phyloP scores from a whole-genome alignment of 495 filamentous ascomycete species.

The Penicillium canescens region DNA sequence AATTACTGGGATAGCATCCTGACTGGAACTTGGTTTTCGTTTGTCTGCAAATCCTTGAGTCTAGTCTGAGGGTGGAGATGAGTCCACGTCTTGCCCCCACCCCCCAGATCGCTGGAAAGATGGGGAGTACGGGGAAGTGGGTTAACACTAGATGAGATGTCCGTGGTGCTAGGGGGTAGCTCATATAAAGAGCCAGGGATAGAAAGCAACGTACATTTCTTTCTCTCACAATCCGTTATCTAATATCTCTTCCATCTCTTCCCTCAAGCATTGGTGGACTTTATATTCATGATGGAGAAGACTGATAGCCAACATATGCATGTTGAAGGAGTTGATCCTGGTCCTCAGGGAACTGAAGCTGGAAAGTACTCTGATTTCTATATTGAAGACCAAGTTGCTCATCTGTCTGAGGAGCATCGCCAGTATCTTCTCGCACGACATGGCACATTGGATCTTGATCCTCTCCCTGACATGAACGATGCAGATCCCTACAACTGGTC shows the following conservation, averaged over 20 bases:
- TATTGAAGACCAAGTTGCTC: conserved; percentile 20
- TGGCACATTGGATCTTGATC: conserved; percentile 52
- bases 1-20: too few relatives aligned
- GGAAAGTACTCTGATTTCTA: conserved; percentile 19
- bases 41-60: not conserved
- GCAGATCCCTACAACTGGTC: conserved; percentile 59
- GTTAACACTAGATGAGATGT: not conserved
- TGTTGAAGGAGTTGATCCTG: conserved; percentile 9
- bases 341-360: conserved; percentile 10
- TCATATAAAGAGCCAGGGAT: too few relatives aligned
- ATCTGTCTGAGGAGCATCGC: conserved; percentile 29
- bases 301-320: conserved; percentile 14
- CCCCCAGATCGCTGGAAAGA: not conserved
- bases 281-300: conserved; percentile 17
- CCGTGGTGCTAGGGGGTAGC: not conserved
- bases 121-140: not conserved
- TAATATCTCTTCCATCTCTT: not conserved
- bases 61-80: not conserved
- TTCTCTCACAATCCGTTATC: not conserved
- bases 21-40: not conserved
- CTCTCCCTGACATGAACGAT: conserved; percentile 44
- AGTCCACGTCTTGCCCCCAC: not conserved
- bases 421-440: conserved; percentile 48
- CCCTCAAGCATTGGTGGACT: not conserved
- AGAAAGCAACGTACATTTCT: not conserved